Evolutionary conservation across 1,284 basidiomycete genomes (phyloP).

Genomic region (Marasmius tenuissimus): DNA sequence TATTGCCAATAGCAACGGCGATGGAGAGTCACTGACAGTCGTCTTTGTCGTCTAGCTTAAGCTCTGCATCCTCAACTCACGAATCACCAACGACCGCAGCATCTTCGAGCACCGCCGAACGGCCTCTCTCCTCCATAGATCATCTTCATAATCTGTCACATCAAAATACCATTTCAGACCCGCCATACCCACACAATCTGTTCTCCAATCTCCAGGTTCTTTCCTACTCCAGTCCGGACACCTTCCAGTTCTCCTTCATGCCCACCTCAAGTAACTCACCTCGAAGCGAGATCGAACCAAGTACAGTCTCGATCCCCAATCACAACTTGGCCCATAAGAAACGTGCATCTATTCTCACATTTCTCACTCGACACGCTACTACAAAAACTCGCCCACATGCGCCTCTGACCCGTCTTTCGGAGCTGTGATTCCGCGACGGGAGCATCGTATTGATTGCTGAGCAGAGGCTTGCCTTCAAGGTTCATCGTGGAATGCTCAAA

Average conservation of each 20-base stretch:
- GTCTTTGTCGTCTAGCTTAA: no score
- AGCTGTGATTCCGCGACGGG: slow-evolving; percentile 41
- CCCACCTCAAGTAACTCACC: slow-evolving; percentile 35
- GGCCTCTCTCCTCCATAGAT: not conserved
- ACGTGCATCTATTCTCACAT: not conserved
- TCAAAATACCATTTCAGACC: not conserved
- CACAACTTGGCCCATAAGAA: not conserved
- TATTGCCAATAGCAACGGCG: no score
- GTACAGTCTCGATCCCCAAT: not conserved
- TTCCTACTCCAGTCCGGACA: not conserved
- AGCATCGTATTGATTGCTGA: slow-evolving; percentile 38
- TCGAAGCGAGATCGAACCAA: not conserved
- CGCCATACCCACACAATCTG: not conserved
- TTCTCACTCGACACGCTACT: not conserved
- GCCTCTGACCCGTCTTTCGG: not conserved
- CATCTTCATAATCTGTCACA: not conserved
- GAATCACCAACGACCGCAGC: not conserved
- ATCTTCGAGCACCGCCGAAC: no score
- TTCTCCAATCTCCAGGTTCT: not conserved
- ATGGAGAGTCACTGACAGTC: no score
- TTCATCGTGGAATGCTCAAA: slow-evolving; percentile 40
- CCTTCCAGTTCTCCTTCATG: slow-evolving; percentile 7
- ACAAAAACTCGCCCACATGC: not conserved
- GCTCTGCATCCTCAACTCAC: no score
- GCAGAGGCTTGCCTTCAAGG: slow-evolving; percentile 33